A percentile compares a stretch with the other conserved stretches of the same genome.
phyloP scores from a whole-genome alignment of 2,329 filamentous ascomycete genomes.

The Mycocentrospora acerina region DNA sequence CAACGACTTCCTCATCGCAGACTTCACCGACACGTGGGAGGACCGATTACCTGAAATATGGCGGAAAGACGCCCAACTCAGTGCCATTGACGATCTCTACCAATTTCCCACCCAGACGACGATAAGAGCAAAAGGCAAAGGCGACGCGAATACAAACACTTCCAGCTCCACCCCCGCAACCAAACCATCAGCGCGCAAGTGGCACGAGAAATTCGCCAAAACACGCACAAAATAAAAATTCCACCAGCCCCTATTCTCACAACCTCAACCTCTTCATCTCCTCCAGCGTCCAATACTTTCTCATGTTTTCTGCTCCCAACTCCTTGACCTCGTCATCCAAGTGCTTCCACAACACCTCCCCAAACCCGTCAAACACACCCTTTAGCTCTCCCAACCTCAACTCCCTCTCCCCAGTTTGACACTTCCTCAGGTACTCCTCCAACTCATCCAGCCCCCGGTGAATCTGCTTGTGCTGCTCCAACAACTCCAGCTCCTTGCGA shows the following conservation, averaged over 20 bases:
- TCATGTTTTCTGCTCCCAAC: slow-evolving; percentile 83
- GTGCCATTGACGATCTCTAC: slow-evolving; percentile 34
- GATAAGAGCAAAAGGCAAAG: slow-evolving; percentile 26
- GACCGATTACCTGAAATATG: slow-evolving; percentile 42
- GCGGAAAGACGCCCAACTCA: slow-evolving; percentile 36
- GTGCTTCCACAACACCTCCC: slow-evolving; percentile 76
- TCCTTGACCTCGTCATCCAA: slow-evolving; percentile 80
- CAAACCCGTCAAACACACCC: slow-evolving; percentile 75
- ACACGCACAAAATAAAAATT: slow-evolving; percentile 34
- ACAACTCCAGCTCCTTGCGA: slow-evolving; percentile 61
- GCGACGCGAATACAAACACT: slow-evolving; percentile 4
- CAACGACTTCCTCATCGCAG: slow-evolving; percentile 30
- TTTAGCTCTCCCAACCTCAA: slow-evolving; percentile 61
- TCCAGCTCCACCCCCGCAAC: slow-evolving; percentile 12
- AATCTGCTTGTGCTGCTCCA: slow-evolving; percentile 76
- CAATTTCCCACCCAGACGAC: slow-evolving; percentile 36
- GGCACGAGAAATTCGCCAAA: slow-evolving; percentile 44
- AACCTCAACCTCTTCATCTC: slow-evolving; percentile 62
- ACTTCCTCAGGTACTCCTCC: slow-evolving; percentile 64
- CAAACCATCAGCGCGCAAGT: slow-evolving; percentile 39
- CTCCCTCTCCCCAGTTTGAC: slow-evolving; percentile 63
- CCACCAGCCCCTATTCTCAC: background rate
- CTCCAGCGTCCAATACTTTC: slow-evolving; percentile 73
- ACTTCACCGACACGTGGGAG: slow-evolving; percentile 41
- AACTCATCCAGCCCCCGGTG: slow-evolving; percentile 72